These are phyloP conservation scores for Colletotrichum echinochloae DNA, from an alignment of 2,329 filamentous ascomycete species.

Conservation along the genomic window DNA sequence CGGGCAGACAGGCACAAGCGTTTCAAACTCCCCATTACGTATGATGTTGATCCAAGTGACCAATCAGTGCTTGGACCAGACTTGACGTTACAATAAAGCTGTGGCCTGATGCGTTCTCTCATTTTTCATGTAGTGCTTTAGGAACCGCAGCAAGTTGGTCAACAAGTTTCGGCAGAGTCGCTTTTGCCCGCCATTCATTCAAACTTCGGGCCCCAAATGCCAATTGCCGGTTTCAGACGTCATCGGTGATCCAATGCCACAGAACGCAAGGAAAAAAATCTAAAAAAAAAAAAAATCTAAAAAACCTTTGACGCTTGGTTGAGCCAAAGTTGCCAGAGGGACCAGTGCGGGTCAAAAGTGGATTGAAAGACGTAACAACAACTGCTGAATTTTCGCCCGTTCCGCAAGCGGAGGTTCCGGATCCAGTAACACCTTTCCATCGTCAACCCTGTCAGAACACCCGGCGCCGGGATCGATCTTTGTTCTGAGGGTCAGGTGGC, in stretches of 20 bases:
- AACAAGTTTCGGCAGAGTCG: neutral
- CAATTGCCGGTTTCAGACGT: neutral
- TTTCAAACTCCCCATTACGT: neutral
- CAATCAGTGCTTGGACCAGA: neutral
- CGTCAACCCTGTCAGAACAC: conserved; percentile 25
- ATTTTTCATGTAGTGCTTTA: neutral
- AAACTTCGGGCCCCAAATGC: neutral
- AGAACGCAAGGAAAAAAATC: too few species aligned
- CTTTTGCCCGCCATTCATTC: neutral
- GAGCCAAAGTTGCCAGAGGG: neutral
- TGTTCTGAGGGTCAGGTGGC: conserved; percentile 11
- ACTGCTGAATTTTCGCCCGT: conserved; percentile 39
- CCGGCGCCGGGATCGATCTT: conserved; percentile 3
- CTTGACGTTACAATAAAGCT: neutral
- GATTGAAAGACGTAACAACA: conserved; percentile 41
- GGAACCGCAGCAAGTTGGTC: neutral
- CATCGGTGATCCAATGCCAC: neutral
- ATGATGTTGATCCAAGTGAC: neutral
- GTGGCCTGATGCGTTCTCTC: neutral
- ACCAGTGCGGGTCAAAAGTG: conserved; percentile 36
- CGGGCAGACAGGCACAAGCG: neutral
- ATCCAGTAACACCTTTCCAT: conserved; percentile 28
- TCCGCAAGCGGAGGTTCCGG: conserved; percentile 36
- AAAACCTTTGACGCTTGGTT: neutral
- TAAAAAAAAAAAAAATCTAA: too few species aligned